A percentile compares a stretch with the other conserved stretches of the same genome.
Evolutionary conservation across 1,284 basidiomycete genomes (phyloP).

Genomic region (Spongispora temasekensis): DNA sequence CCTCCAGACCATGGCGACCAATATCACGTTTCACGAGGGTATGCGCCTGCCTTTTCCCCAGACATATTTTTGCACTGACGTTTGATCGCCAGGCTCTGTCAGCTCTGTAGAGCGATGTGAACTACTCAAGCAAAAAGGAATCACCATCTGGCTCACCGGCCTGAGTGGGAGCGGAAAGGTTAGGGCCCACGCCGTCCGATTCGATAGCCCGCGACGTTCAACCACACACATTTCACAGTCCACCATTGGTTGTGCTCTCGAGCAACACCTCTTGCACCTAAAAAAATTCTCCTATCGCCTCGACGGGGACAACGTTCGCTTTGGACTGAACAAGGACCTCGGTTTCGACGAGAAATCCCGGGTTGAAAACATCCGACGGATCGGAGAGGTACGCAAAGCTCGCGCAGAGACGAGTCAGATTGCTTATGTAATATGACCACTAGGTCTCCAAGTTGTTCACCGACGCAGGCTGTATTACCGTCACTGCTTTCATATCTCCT

Average conservation of each 20-base stretch:
- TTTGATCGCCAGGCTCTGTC: constrained; percentile 64
- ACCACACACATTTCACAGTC: constrained; percentile 56
- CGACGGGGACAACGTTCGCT: constrained; percentile 96
- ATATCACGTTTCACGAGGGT: constrained; percentile 38
- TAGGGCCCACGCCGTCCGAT: constrained; percentile 10
- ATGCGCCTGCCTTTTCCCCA: background rate
- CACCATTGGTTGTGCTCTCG: constrained; percentile 95
- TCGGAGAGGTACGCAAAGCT: constrained; percentile 88
- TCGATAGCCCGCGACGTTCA: background rate
- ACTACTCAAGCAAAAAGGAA: constrained; percentile 78
- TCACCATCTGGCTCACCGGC: constrained; percentile 95
- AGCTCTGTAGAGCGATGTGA: constrained; percentile 63
- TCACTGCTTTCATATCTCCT: constrained; percentile 99
- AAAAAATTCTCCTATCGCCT: constrained; percentile 89
- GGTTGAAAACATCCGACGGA: constrained; percentile 96
- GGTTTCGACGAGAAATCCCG: constrained; percentile 95
- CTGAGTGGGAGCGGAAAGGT: constrained; percentile 91
- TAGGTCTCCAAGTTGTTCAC: constrained; percentile 95
- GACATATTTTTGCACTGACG: background rate
- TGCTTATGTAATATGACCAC: constrained; percentile 11
- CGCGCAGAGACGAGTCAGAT: too few species aligned
- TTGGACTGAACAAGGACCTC: constrained; percentile 97
- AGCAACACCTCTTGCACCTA: constrained; percentile 91
- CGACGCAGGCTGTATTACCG: constrained; percentile 80
- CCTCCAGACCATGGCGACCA: constrained; percentile 29